These are phyloP conservation scores for Coniochaeta sp. DNA, from an alignment of 2,329 filamentous ascomycete species.

Conservation along the genomic window DNA sequence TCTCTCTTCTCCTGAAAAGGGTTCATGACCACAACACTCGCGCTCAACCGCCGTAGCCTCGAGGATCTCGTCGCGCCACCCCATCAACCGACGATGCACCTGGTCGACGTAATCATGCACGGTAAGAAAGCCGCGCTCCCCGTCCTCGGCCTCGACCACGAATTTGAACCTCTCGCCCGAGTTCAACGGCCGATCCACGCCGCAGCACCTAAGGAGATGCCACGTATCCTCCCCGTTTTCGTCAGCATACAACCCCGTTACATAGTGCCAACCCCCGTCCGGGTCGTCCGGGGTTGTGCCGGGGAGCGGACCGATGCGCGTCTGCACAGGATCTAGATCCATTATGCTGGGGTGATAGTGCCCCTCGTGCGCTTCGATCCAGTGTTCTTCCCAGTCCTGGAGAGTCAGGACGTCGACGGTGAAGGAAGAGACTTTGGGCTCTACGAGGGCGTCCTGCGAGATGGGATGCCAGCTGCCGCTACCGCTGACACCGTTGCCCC, in stretches of 20 bases:
- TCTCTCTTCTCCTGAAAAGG: background rate
- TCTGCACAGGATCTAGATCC: background rate
- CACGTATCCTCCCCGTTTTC: background rate
- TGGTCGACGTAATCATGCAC: background rate
- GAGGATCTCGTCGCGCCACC: background rate
- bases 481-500: background rate
- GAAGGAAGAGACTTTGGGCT: background rate
- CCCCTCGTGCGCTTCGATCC: background rate
- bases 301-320: background rate
- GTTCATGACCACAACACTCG: background rate
- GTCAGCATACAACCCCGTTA: background rate
- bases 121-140: background rate
- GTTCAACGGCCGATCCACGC: background rate
- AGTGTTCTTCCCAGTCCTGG: background rate
- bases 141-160: background rate
- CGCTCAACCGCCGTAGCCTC: background rate
- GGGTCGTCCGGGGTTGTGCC: background rate
- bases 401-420: background rate
- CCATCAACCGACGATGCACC: background rate
- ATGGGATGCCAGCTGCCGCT: background rate
- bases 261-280: background rate
- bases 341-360: background rate
- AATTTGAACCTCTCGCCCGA: background rate
- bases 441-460: background rate
- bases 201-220: background rate